These are phyloP conservation scores for Nakataea oryzae DNA, from an alignment of 2,329 filamentous ascomycete genomes.

Conservation along the genomic window DNA sequence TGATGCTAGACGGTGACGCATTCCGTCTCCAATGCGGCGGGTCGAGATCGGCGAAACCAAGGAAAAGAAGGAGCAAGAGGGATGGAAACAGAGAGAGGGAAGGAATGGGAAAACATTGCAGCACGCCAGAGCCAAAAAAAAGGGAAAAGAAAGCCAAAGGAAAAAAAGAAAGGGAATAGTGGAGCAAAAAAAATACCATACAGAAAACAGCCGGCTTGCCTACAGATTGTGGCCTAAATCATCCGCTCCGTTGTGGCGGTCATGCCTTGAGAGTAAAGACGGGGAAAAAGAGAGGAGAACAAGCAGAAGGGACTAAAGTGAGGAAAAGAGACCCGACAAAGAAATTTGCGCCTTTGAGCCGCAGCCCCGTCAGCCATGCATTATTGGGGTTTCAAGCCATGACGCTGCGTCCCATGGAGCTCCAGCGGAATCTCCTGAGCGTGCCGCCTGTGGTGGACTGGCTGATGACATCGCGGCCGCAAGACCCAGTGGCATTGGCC, in stretches of 20 bases:
- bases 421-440: slow-evolving; percentile 43
- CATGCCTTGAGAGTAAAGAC: neutral
- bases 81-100: neutral
- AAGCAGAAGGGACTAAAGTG: neutral
- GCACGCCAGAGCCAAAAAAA: neutral
- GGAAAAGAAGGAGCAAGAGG: neutral
- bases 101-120: neutral
- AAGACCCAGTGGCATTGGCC: slow-evolving; percentile 35
- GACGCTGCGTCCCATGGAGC: slow-evolving; percentile 37
- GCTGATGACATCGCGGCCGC: slow-evolving; percentile 41
- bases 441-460: slow-evolving; percentile 36
- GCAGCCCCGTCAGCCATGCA: neutral
- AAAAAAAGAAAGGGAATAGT: neutral
- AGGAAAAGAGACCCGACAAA: neutral
- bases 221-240: neutral
- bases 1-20: neutral
- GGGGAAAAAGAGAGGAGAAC: neutral
- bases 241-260: neutral
- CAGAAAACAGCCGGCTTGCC: neutral
- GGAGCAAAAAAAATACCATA: neutral
- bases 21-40: neutral
- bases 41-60: too few relatives aligned
- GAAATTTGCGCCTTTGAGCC: neutral
- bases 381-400: slow-evolving; percentile 23
- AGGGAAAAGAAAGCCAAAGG: neutral